Evolutionary conservation across 257 asterid genomes (phyloP), one percentile per base, ranked within the genome.

Genomic region (Nicotiana otophora): DNA sequence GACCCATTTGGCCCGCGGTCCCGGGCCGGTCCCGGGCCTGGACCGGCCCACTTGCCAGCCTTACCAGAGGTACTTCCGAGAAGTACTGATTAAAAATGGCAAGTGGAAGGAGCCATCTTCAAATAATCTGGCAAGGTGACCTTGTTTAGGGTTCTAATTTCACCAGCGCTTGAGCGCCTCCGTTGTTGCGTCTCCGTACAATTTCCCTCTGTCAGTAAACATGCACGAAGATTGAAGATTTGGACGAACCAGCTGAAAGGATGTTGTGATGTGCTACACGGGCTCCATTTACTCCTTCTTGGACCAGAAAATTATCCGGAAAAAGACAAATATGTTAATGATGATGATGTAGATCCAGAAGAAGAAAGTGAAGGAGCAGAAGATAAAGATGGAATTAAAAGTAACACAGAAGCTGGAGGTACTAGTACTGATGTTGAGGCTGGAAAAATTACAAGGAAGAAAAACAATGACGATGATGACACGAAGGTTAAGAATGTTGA

Each of bases 241-340:
- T 65, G 72, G 72, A 65, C 12, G 4, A 10, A 65, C 7, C 46
- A 65, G 0, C 28, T 66, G 81, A 63, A 74, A 26, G 55, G 61
- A 51, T 83, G 82, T 31, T 36, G 23, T 63, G 89, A 86, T 72
- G 30, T 86, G 81, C 81, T 86, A 51, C 87, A 84, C 6, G 86
- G 82, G 33, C 83, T 84, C 30, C 87, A 84, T 0, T 28, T 39
- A 58, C 60, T 69, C 12, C 10, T 86, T 14, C 39, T 84, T 1
- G 89, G 87, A 7, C 67, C 60, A n/a, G 70, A 26, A 61, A 66
- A 23, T 5, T 65, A 77, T 7, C 30, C 67, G 0, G 65, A 53
- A 10, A 63, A 70, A 60, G 55, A 66, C 9, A 80, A 82, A 23
- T 26, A 39, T 3, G 81, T 53, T 2, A 74, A 78, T 3, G 77